Percentiles rank a stretch among this genome's conserved stretches.
These are phyloP conservation scores for Simmondsia chinensis DNA, from an alignment of 148 eudicot species.

Conservation along the genomic window DNA sequence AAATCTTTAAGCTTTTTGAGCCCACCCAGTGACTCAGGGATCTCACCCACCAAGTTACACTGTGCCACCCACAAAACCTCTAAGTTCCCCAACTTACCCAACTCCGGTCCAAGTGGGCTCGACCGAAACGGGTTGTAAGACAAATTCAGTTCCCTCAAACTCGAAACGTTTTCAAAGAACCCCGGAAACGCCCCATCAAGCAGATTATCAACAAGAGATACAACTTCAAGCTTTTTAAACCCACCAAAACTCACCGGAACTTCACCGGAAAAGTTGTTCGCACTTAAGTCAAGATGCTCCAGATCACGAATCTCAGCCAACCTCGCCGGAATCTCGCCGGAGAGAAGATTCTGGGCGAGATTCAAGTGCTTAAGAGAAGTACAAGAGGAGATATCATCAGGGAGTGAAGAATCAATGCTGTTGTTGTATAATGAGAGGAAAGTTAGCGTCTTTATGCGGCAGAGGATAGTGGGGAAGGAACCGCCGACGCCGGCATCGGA, in stretches of 20 bases:
- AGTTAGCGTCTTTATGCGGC: constrained; percentile 33
- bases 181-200: constrained; percentile 56
- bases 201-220: constrained; percentile 43
- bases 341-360: constrained; percentile 39
- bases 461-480: constrained; percentile 54
- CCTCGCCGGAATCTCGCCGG: constrained; percentile 31
- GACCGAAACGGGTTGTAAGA: constrained; percentile 59
- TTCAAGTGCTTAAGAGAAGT: constrained; percentile 28
- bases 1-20: constrained; percentile 35
- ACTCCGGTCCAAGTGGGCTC: constrained; percentile 46
- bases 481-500: constrained; percentile 39
- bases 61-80: constrained; percentile 50
- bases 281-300: constrained; percentile 39
- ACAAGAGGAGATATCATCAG: constrained; percentile 31
- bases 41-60: constrained; percentile 44
- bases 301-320: constrained; percentile 24
- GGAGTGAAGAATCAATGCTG: constrained; percentile 41
- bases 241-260: constrained; percentile 48
- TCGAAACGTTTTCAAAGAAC: constrained; percentile 37
- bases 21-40: constrained; percentile 54
- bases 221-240: constrained; percentile 40
- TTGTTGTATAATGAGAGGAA: constrained; percentile 40
- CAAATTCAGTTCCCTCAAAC: constrained; percentile 47
- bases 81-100: constrained; percentile 40
- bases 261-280: constrained; percentile 70